phyloP scores from a whole-genome alignment of 345 rosid species.

The Physaria fendleri region DNA sequence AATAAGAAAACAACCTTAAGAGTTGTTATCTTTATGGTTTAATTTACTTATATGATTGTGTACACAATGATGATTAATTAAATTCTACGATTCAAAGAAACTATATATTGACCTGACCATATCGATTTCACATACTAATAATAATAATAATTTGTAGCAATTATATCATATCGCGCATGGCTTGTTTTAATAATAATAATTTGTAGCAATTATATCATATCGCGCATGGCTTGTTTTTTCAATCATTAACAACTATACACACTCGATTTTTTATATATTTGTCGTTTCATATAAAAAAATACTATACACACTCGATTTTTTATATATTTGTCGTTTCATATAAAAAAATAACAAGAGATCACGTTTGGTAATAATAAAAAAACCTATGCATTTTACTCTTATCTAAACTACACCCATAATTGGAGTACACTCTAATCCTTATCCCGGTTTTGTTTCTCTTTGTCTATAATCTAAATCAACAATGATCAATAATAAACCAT shows the following conservation, averaged over 20 bases:
- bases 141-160: slow-evolving; percentile 15
- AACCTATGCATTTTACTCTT: neutral
- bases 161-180: slow-evolving; percentile 30
- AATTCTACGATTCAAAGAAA: slow-evolving; percentile 24
- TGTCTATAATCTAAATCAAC: neutral
- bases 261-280: neutral
- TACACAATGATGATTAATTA: slow-evolving; percentile 27
- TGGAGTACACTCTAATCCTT: slow-evolving; percentile 3
- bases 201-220: slow-evolving; percentile 14
- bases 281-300: neutral
- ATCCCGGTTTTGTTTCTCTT: neutral
- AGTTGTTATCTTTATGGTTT: slow-evolving; percentile 1
- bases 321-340: neutral
- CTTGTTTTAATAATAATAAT: slow-evolving; percentile 15
- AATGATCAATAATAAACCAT: neutral
- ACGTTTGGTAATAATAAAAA: neutral
- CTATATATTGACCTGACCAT: slow-evolving; percentile 25
- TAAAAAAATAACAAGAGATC: slow-evolving; percentile 7
- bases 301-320: neutral
- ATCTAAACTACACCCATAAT: slow-evolving; percentile 8
- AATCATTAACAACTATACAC: slow-evolving; percentile 23
- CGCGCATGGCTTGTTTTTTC: slow-evolving; percentile 27
- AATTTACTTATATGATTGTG: slow-evolving; percentile 26
- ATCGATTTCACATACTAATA: slow-evolving; percentile 17
- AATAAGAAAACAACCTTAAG: neutral